Conservation (phyloP, 768 basidiomycete species). For the Auriscalpium microsporum region DNA sequence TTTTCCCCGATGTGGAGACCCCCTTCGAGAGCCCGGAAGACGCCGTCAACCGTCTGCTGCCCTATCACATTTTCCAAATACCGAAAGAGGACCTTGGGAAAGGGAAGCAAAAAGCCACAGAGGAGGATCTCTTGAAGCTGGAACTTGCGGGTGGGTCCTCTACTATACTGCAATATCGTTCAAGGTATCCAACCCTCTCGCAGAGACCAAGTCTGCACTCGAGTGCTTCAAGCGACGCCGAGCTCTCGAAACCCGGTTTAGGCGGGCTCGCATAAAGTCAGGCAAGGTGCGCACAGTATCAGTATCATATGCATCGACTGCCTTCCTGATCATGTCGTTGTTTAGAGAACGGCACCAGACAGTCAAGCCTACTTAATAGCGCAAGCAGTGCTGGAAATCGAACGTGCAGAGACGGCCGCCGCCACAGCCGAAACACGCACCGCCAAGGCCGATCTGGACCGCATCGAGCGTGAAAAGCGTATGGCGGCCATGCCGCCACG, state of each 20-base stretch:
- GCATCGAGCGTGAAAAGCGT: constrained; percentile 62
- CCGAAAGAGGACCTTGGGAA: constrained; percentile 53
- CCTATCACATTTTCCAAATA: constrained; percentile 75
- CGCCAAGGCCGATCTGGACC: constrained; percentile 57
- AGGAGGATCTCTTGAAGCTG: constrained; percentile 31
- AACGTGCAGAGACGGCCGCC: constrained; percentile 51
- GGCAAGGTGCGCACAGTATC: constrained; percentile 44
- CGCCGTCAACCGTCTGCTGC: constrained; percentile 61
- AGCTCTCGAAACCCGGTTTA: constrained; percentile 50
- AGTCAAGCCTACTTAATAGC: constrained; percentile 58
- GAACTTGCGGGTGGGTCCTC: constrained; percentile 44
- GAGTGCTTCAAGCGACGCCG: constrained; percentile 53
- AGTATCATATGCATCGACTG: background rate
- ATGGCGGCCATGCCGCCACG: constrained; percentile 28
- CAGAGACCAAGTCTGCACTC: constrained; percentile 67
- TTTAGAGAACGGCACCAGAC: constrained; percentile 50
- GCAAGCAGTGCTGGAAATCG: constrained; percentile 55
- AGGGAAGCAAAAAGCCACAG: constrained; percentile 46
- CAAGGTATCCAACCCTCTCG: background rate
- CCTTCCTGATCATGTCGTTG: background rate
- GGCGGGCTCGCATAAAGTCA: constrained; percentile 39
- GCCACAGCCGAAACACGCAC: constrained; percentile 53
- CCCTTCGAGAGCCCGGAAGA: constrained; percentile 59
- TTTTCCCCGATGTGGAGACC: constrained; percentile 60
- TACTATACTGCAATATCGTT: background rate